phyloP scores from a whole-genome alignment of 805 yeast genomes.

The Metschnikowia proteae region DNA sequence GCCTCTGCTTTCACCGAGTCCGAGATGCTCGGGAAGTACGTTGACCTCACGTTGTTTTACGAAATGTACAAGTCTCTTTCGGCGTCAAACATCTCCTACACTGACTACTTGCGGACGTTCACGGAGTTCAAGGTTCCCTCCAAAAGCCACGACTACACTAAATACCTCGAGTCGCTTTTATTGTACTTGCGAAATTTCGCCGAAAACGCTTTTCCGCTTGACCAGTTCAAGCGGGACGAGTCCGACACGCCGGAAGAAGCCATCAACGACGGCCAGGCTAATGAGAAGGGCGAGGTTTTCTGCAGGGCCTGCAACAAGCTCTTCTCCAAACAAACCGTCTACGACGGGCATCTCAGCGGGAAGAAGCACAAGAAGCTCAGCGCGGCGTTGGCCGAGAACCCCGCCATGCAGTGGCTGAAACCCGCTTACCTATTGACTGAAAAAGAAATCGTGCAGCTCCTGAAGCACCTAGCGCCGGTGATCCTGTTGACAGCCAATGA shows the following conservation, averaged over 20 bases:
- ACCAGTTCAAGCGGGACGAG: neutral
- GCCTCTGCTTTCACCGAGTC: conserved; percentile 50
- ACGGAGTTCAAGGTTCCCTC: conserved; percentile 31
- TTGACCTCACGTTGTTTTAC: conserved; percentile 56
- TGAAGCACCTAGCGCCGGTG: conserved; percentile 29
- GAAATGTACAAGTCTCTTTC: conserved; percentile 47
- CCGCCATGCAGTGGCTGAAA: neutral
- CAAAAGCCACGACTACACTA: conserved; percentile 29
- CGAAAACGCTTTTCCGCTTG: conserved; percentile 30
- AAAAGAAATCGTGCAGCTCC: neutral
- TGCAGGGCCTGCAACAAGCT: conserved; percentile 63
- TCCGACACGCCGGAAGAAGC: neutral
- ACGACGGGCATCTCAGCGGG: conserved; percentile 63
- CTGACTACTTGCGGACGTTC: conserved; percentile 48
- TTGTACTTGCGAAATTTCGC: conserved; percentile 50
- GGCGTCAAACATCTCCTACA: conserved; percentile 34
- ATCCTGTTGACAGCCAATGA: conserved; percentile 53
- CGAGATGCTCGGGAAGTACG: conserved; percentile 60
- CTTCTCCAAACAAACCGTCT: conserved; percentile 65
- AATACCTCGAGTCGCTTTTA: conserved; percentile 45
- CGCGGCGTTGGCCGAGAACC: neutral
- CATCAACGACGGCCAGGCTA: conserved; percentile 16
- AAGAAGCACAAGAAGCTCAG: conserved; percentile 65
- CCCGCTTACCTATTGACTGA: neutral
- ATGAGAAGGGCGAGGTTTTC: conserved; percentile 31